Evolutionary conservation across 345 rosid species (phyloP).

Genomic region (Rhodamnia rubescens): DNA sequence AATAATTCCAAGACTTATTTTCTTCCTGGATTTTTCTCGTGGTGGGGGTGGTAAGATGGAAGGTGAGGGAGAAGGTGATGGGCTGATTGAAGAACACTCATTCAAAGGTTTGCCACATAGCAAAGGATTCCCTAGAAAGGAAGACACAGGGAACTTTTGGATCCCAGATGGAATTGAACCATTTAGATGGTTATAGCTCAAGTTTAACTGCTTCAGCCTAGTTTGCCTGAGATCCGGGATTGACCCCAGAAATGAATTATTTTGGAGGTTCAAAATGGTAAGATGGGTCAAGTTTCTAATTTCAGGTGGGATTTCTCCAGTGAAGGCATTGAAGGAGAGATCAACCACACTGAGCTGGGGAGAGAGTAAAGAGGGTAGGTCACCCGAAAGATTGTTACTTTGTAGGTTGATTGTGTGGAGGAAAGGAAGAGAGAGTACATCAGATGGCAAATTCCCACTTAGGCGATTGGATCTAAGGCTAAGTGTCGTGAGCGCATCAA

Average conservation of each 20-base stretch:
- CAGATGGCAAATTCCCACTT: constrained; percentile 60
- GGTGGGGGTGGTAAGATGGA: constrained; percentile 3
- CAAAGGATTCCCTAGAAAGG: constrained; percentile 59
- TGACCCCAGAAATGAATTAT: constrained; percentile 54
- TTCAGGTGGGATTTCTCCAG: constrained; percentile 49
- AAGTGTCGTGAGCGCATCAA: constrained; percentile 59
- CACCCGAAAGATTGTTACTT: constrained; percentile 68
- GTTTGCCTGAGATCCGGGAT: constrained; percentile 49
- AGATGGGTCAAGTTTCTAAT: constrained; percentile 45
- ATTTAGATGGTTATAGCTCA: constrained; percentile 64
- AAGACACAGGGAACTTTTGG: constrained; percentile 52
- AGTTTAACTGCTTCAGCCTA: constrained; percentile 47
- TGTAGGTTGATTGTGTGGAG: constrained; percentile 61
- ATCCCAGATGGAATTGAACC: constrained; percentile 68
- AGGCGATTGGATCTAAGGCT: constrained; percentile 73
- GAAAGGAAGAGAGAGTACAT: constrained; percentile 62
- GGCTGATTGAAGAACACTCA: constrained; percentile 28
- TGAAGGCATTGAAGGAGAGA: constrained; percentile 62
- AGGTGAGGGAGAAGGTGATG: constrained; percentile 46
- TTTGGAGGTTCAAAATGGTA: constrained; percentile 47
- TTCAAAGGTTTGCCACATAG: constrained; percentile 66
- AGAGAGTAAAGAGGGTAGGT: constrained; percentile 47
- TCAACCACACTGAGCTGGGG: constrained; percentile 46
- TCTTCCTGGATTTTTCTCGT: constrained; percentile 18
- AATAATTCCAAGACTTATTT: constrained; percentile 38